A percentile compares a stretch with the other conserved stretches of the same genome.
phyloP scores from a whole-genome alignment of 2,329 filamentous ascomycete species.

The Aspergillus aculeatinus region DNA sequence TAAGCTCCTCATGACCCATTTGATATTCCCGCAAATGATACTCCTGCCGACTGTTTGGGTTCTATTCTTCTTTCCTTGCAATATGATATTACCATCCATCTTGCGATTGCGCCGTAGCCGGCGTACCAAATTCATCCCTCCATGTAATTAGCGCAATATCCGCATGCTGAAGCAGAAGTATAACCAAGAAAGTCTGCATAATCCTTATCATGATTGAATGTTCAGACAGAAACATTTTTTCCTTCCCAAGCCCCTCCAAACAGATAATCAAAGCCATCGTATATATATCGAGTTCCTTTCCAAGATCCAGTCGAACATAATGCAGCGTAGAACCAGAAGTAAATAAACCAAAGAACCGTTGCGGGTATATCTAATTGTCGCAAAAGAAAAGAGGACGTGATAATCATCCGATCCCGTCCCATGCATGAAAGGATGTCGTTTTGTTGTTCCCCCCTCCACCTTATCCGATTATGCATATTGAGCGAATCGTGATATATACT shows the following conservation, averaged over 20 bases:
- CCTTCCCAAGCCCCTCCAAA: background rate
- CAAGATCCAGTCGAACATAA: background rate
- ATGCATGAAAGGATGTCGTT: no score
- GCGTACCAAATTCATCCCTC: background rate
- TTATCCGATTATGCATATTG: background rate
- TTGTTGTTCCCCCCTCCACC: background rate
- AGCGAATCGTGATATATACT: no score
- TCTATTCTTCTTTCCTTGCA: background rate
- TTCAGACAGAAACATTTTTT: background rate
- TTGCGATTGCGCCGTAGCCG: background rate
- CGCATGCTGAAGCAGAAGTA: background rate
- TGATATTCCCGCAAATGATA: slow-evolving; percentile 14
- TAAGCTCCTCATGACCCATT: background rate
- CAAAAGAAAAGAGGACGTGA: slow-evolving; percentile 11
- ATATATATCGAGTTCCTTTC: background rate
- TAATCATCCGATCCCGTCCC: background rate
- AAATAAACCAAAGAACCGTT: slow-evolving; percentile 20
- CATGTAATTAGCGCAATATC: background rate
- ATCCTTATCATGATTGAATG: background rate
- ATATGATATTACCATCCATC: background rate
- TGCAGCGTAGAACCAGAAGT: slow-evolving; percentile 1
- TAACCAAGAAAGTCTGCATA: background rate
- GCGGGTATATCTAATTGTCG: slow-evolving; percentile 28
- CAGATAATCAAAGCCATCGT: background rate
- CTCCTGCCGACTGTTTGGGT: slow-evolving; percentile 1